phyloP scores from a whole-genome alignment of 768 basidiomycete genomes.

The Rhizopogon roseolus region DNA sequence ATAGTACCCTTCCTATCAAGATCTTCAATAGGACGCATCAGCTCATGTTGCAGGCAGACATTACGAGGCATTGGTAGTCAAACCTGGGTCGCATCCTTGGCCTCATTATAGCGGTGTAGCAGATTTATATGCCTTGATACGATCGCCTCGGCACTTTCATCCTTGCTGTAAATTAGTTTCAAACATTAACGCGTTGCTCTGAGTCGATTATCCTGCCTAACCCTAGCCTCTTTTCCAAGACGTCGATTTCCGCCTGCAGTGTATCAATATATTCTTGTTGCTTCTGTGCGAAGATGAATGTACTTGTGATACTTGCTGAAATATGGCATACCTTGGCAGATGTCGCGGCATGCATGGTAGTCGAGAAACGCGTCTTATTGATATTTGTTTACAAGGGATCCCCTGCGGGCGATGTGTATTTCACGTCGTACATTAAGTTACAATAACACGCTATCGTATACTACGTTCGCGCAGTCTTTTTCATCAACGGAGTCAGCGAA shows the following conservation, averaged over 20 bases:
- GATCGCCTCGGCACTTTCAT: slow-evolving; percentile 50
- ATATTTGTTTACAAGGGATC: too few relatives aligned
- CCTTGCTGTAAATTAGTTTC: slow-evolving; percentile 22
- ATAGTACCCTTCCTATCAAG: slow-evolving; percentile 67
- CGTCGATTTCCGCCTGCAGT: slow-evolving; percentile 44
- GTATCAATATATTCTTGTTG: slow-evolving; percentile 45
- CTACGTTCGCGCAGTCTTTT: too few relatives aligned
- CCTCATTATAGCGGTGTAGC: slow-evolving; percentile 74
- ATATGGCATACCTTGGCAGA: slow-evolving; percentile 20
- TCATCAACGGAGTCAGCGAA: too few relatives aligned
- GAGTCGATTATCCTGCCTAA: slow-evolving; percentile 11
- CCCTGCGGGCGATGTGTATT: too few relatives aligned
- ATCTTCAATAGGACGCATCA: slow-evolving; percentile 40
- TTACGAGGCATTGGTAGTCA: not conserved
- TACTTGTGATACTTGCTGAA: not conserved
- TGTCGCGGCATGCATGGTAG: slow-evolving; percentile 21
- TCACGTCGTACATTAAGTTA: too few relatives aligned
- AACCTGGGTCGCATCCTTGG: slow-evolving; percentile 81
- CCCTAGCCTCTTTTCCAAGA: slow-evolving; percentile 46
- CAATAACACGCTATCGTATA: too few relatives aligned
- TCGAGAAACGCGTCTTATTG: too few relatives aligned
- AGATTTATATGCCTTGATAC: slow-evolving; percentile 67
- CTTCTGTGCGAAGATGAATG: slow-evolving; percentile 30
- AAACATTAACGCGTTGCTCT: not conserved
- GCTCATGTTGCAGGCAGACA: not conserved